These are phyloP conservation scores for Fusarium paranaense DNA, from an alignment of 2,329 filamentous ascomycete species.

Conservation along the genomic window DNA sequence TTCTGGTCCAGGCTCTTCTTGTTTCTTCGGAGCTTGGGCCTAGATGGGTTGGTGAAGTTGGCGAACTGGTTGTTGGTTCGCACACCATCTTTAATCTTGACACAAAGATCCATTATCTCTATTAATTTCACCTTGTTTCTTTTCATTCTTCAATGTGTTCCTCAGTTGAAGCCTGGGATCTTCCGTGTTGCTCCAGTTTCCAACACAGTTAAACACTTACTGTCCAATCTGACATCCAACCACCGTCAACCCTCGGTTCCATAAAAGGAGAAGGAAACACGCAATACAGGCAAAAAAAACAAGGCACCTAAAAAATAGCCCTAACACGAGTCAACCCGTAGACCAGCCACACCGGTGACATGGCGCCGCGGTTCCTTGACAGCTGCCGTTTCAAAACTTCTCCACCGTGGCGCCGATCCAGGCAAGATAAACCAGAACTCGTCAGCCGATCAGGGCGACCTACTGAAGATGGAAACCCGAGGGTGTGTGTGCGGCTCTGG, in stretches of 20 bases:
- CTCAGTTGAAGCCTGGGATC: neutral
- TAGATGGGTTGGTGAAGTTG: neutral
- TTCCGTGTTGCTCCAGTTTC: neutral
- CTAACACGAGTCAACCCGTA: constrained; percentile 10
- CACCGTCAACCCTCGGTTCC: neutral
- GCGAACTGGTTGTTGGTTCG: neutral
- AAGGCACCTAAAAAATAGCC: neutral
- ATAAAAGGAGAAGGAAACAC: constrained; percentile 4
- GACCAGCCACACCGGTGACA: constrained; percentile 3
- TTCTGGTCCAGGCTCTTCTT: neutral
- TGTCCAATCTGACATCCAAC: neutral
- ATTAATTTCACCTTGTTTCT: neutral
- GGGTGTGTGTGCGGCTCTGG: constrained; percentile 4
- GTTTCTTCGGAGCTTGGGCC: neutral
- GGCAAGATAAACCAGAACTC: neutral
- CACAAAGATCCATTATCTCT: neutral
- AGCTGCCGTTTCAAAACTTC: constrained; percentile 29
- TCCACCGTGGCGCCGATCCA: constrained; percentile 13
- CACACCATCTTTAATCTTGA: neutral
- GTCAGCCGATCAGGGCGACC: neutral
- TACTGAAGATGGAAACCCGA: neutral
- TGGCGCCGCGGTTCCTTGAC: constrained; percentile 20
- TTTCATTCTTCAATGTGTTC: neutral
- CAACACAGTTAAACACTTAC: neutral
- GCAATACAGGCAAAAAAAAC: neutral